Percentiles rank a stretch among this genome's conserved stretches.
Evolutionary conservation across 2,329 filamentous ascomycete species (phyloP).

Genomic region (Fusarium setosum): DNA sequence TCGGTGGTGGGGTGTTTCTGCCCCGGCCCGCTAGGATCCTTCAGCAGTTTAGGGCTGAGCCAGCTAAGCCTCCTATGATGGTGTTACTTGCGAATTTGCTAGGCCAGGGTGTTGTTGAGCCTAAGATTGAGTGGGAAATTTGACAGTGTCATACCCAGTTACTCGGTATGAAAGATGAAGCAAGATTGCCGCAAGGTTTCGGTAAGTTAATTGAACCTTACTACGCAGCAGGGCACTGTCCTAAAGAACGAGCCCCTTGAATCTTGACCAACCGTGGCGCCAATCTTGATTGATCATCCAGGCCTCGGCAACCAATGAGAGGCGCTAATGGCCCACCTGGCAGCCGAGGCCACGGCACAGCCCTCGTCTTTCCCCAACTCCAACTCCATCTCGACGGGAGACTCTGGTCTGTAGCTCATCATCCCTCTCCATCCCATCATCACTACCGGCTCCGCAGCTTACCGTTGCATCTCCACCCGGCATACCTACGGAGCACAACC

Average conservation of each 20-base stretch:
- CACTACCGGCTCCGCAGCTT: slow-evolving; percentile 11
- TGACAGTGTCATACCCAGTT: too few relatives aligned
- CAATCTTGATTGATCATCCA: slow-evolving; percentile 31
- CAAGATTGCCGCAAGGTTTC: too few relatives aligned
- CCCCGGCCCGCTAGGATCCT: slow-evolving; percentile 24
- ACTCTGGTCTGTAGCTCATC: background rate
- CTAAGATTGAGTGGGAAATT: too few relatives aligned
- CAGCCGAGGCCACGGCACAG: slow-evolving; percentile 11
- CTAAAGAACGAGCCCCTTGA: background rate
- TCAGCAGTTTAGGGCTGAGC: slow-evolving; percentile 22
- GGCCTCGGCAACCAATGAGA: slow-evolving; percentile 23
- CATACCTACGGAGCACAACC: slow-evolving; percentile 14
- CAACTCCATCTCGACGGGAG: slow-evolving; percentile 18
- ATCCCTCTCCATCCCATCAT: slow-evolving; percentile 1
- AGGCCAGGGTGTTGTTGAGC: too few relatives aligned
- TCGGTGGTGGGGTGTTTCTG: slow-evolving; percentile 22
- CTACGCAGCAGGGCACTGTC: background rate
- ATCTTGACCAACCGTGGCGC: background rate
- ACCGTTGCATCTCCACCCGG: slow-evolving; percentile 13
- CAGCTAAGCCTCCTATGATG: slow-evolving; percentile 25
- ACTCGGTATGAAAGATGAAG: too few relatives aligned
- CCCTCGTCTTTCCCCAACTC: slow-evolving; percentile 12
- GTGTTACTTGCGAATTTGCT: too few relatives aligned
- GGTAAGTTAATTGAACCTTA: too few relatives aligned
- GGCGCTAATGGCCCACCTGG: slow-evolving; percentile 16